Base-by-base conservation (phyloP, 306 rosid species). In the Begonia fuchsioides region DNA sequence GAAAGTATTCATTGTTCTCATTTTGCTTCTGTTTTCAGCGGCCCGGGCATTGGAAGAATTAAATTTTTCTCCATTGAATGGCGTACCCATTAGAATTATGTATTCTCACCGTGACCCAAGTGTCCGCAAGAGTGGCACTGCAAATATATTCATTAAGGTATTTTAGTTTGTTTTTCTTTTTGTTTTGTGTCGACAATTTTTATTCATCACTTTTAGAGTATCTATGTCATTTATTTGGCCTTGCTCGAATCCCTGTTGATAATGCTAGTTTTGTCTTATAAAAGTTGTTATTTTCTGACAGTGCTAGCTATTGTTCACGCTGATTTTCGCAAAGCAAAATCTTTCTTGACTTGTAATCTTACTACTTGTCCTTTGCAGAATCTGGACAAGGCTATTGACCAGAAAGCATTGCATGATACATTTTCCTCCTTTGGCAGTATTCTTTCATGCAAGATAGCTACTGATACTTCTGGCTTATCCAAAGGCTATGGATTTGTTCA, bases 301-400 rank as follows among this genome's bases (percentile, higher is more conserved):
- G 35, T n/a, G 35, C 35, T 26, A 26, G 35, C 35, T 26, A 26
- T 26, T 26, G 35, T 4, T 26, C 35, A 26, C 35, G 5, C 35
- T 26, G 35, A 26, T 26, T 26, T 8, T 26, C 7, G 0, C n/a
- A 26, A 26, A 26, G 7, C 35, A 26, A 26, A 26, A 26, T 26
- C 8, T 26, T 26, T 26, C 3, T 26, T 26, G 8, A 2, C 35
- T 26, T 26, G 35, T 3, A 26, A 3, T 26, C 35, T 26, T 26
- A 26, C 7, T 26, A 26, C 7, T 26, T 26, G 35, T 26, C 8
- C 35, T 26, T 12, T 60, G 79, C 94, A 79, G 86, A 79, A 83
- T 76, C 72, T 83, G 76, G 94, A 79, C 20, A 83, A 73, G 87
- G 68, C 72, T 51, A 80, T 71, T 68, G 86, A 84, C 43, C 83